phyloP scores from a whole-genome alignment of 75 land plant species.

The Ceratopteris richardii region DNA sequence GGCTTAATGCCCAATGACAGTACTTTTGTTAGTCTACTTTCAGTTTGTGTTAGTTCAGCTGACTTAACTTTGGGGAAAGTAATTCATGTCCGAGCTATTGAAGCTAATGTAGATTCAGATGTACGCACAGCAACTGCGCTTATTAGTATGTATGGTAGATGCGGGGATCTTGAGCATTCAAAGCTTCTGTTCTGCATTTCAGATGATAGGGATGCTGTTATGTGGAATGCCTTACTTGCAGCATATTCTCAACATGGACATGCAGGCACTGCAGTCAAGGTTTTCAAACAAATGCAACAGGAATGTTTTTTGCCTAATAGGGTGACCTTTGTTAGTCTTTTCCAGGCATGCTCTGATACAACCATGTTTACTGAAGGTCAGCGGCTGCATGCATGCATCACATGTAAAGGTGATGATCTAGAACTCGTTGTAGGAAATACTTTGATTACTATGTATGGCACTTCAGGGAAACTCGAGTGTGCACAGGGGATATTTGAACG shows the following conservation, averaged over 20 bases:
- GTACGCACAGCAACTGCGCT: constrained; percentile 35
- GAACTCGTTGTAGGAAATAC: neutral
- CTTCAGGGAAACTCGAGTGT: neutral
- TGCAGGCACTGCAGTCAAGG: constrained; percentile 23
- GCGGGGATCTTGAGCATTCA: constrained; percentile 29
- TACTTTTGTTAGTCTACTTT: constrained; percentile 11
- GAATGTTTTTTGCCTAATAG: constrained; percentile 34
- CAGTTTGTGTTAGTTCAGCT: constrained; percentile 9
- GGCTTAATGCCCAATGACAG: constrained; percentile 5
- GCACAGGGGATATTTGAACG: neutral
- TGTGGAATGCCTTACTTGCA: constrained; percentile 54
- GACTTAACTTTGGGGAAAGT: constrained; percentile 10
- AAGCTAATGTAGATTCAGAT: constrained; percentile 13
- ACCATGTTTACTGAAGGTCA: constrained; percentile 6
- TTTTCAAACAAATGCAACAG: constrained; percentile 32
- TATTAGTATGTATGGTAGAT: constrained; percentile 63
- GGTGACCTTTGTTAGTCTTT: constrained; percentile 41
- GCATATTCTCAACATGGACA: constrained; percentile 36
- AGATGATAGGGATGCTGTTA: constrained; percentile 27
- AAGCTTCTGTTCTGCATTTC: constrained; percentile 27
- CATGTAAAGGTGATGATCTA: neutral
- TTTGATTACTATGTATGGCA: constrained; percentile 1
- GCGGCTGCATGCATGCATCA: neutral
- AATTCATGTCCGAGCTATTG: constrained; percentile 12
- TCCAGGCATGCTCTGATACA: constrained; percentile 36